phyloP scores from a whole-genome alignment of 805 yeast species.

The Metschnikowia noctiluminum region DNA sequence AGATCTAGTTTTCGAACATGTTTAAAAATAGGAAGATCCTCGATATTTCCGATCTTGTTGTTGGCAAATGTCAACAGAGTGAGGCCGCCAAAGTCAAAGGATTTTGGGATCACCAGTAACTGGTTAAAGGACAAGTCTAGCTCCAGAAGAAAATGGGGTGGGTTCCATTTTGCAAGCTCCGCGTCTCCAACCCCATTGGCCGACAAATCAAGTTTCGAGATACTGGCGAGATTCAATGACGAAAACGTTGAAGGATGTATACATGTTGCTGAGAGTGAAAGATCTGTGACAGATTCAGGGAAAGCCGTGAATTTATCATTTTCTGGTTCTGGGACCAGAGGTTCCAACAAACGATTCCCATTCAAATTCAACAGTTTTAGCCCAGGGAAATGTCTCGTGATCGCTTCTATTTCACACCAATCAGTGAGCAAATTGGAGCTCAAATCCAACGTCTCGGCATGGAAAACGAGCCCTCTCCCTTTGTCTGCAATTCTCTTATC shows the following conservation, averaged over 20 bases:
- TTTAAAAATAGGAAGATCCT: not conserved
- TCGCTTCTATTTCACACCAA: slow-evolving; percentile 28
- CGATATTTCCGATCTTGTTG: slow-evolving; percentile 6
- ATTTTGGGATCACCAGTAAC: slow-evolving; percentile 18
- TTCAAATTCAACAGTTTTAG: slow-evolving; percentile 48
- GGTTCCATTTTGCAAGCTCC: slow-evolving; percentile 13
- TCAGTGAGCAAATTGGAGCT: slow-evolving; percentile 14
- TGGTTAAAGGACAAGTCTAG: slow-evolving; percentile 42
- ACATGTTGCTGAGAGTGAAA: slow-evolving; percentile 29
- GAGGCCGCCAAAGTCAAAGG: not conserved
- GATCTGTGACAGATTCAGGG: slow-evolving; percentile 13
- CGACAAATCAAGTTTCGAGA: slow-evolving; percentile 33
- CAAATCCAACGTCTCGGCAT: slow-evolving; percentile 12
- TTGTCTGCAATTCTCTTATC: too few relatives aligned
- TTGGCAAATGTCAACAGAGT: slow-evolving; percentile 4
- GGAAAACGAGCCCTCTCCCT: not conserved
- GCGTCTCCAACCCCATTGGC: slow-evolving; percentile 28
- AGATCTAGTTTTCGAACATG: slow-evolving; percentile 42
- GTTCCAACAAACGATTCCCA: slow-evolving; percentile 44
- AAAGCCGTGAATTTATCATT: not conserved
- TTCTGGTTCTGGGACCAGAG: not conserved
- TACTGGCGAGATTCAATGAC: slow-evolving; percentile 31
- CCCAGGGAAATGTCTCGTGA: slow-evolving; percentile 34
- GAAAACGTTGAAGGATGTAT: slow-evolving; percentile 17
- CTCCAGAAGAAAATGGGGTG: not conserved